Base-by-base conservation (phyloP, 371 early-diverging fungal genomes). In the Mucor indicus region DNA sequence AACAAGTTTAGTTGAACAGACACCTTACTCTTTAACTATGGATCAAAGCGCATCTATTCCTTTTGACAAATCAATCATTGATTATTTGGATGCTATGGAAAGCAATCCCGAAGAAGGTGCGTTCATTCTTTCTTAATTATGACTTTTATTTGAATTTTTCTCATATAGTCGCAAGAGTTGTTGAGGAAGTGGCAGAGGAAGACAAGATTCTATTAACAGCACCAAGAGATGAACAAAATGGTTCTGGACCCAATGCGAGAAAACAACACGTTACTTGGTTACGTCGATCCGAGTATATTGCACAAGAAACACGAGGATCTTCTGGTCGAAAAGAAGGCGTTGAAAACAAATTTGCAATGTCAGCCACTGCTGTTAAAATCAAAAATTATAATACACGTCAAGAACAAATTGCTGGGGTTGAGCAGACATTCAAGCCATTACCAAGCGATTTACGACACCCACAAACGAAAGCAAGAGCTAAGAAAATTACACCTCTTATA, bases 401-500 rank as follows among this genome's bases (percentile, higher is more conserved):
- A 42, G 85, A 77, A n/a, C 85, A 91, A 60, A 61, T 89, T 43
- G 69, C 59, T 17, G 75, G 83, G 8, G 83, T 93, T 24, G 80
- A 83, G 40, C 64, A 76, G 29, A 85, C 90, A n/a, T 91, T 95
- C 63, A 70, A 75, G 1, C 68, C 52, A 32, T 77, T 77, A 24
- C 50, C 87, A 47, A 54, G 62, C 7, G 57, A 57, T 15, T 49
- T 92, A 33, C 67, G 60, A 43, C 95, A 95, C 53, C 93, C 93
- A 0, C 81, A 81, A 17, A 85, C 86, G 31, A 77, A 80, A 37
- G 50, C 88, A 27, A 78, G 60, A 21, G 91, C 87, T n/a, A 83
- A 85, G 27, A 89, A 87, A 42, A 72, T 87, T 15, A 63, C 81
- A 9, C 92, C 92, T 10, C 47, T 95, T 24, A 73, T 88, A 33